These are phyloP conservation scores for Boeremia exigua DNA, from an alignment of 2,329 filamentous ascomycete genomes.

Conservation along the genomic window DNA sequence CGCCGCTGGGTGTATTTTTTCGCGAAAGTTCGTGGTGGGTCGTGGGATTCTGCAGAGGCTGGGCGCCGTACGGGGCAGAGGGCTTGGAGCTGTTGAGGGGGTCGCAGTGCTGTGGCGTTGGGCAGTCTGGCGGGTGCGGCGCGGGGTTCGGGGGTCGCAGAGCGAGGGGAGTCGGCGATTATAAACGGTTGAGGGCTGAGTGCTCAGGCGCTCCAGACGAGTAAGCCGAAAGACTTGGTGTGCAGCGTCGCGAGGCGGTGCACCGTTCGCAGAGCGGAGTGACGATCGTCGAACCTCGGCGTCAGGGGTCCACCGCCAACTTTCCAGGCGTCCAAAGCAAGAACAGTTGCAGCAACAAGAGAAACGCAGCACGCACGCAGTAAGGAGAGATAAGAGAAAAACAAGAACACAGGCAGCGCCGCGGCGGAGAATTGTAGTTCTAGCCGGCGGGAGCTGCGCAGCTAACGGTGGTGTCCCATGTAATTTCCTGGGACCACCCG, in stretches of 20 bases:
- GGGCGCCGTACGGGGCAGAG: background rate
- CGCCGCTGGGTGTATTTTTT: background rate
- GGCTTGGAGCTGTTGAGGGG: constrained; percentile 3
- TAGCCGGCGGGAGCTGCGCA: constrained; percentile 11
- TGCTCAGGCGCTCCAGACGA: constrained; percentile 1
- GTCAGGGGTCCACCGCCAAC: constrained; percentile 3
- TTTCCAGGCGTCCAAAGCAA: constrained; percentile 1
- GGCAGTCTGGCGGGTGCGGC: background rate
- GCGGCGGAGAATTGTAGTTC: constrained; percentile 1
- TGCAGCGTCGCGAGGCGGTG: constrained; percentile 11
- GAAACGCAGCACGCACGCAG: constrained; percentile 1
- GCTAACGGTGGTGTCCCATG: constrained; percentile 1
- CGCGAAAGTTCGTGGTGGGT: background rate
- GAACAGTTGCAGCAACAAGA: background rate
- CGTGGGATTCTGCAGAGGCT: background rate
- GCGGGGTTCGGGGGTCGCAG: background rate
- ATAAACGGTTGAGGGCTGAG: background rate
- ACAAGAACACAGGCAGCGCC: constrained; percentile 2
- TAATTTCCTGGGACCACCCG: constrained; percentile 14
- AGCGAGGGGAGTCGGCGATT: background rate
- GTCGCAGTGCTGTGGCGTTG: background rate
- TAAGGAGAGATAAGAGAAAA: constrained; percentile 4
- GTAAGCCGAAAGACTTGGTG: constrained; percentile 4
- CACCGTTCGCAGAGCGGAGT: constrained; percentile 13
- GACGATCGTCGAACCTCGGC: background rate